Conservation (phyloP, 345 rosid species). For the Salix arbutifolia region DNA sequence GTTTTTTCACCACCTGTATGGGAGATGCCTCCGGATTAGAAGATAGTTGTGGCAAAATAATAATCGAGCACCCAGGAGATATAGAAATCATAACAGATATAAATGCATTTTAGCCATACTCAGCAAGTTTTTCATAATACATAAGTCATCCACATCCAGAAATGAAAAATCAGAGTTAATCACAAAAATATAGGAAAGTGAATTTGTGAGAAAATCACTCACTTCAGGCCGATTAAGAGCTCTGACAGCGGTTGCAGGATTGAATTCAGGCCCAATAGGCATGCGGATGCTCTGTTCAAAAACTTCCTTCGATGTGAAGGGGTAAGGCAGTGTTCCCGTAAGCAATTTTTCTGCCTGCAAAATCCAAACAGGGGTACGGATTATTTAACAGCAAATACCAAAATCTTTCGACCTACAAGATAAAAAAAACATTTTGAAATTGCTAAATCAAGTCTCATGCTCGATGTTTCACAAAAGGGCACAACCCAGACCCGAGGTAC, state of each 20-base stretch:
- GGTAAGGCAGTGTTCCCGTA: constrained; percentile 68
- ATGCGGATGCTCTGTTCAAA: constrained; percentile 84
- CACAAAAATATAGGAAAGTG: not conserved
- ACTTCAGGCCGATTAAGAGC: constrained; percentile 81
- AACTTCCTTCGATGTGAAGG: constrained; percentile 70
- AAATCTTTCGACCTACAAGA: not conserved
- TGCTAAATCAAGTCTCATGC: not conserved
- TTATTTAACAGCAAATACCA: not conserved
- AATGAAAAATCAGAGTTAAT: not conserved
- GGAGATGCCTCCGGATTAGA: not conserved
- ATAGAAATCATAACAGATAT: not conserved
- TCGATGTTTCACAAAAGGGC: not conserved
- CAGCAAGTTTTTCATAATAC: not conserved
- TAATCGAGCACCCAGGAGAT: not conserved
- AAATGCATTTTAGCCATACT: not conserved
- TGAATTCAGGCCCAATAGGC: constrained; percentile 89
- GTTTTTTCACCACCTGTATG: constrained; percentile 69
- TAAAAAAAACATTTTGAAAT: not conserved
- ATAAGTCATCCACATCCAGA: not conserved
- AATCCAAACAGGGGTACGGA: constrained; percentile 8
- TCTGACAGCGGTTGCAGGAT: constrained; percentile 65
- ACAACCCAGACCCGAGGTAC: not conserved
- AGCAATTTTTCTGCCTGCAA: constrained; percentile 76
- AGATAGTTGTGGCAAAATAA: not conserved
- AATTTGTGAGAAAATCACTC: constrained; percentile 15